Base-by-base conservation (phyloP, 352 stramenopile genomes). In the Phytopythium delawarense region DNA sequence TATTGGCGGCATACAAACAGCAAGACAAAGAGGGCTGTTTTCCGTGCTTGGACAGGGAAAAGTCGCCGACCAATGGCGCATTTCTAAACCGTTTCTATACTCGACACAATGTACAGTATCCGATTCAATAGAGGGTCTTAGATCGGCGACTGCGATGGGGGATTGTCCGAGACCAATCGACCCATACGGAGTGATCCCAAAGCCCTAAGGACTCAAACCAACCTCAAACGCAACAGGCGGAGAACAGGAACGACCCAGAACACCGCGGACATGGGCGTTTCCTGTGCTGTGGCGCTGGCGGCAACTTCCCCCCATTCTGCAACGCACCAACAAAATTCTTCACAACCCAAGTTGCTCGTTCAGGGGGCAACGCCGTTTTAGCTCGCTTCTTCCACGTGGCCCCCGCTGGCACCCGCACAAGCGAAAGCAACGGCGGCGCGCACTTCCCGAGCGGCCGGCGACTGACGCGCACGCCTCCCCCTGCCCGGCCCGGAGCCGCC, bases 311-410 rank as follows among this genome's bases (percentile, higher is more conserved):
- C 52, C n/a, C 20, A 57, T 57, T 1, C 1, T 5, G 32, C 23
- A 54, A 56, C 25, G 25, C 1, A 28, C 25, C 25, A 1, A 28
- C 25, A 28, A 28, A 28, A 1, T 28, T 28, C 25, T 2, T 28
- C 25, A 28, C 25, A 28, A 28, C 2, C 25, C 25, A 1, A 28
- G 25, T 58, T 61, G 55, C 55, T 16, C 1, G 23, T 52, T 61
- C 13, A 45, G 39, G 39, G 23, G 40, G 55, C 18, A 7, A 11
- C 21, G 55, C n/a, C 55, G 55, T 50, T 49, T 59, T 59, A 21
- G 35, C 53, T 59, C 53, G 11, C 21, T 50, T 37, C 55, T 61
- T 61, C 55, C 55, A 61, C 55, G 55, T 61, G 55, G 39, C 55
- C 55, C 55, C 40, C 34, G 20, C 18, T 18, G 13, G n/a, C 34